Percentiles rank a stretch among this genome's conserved stretches.
phyloP scores from a whole-genome alignment of 352 stramenopile genomes.

The Stramenopiles sp. region DNA sequence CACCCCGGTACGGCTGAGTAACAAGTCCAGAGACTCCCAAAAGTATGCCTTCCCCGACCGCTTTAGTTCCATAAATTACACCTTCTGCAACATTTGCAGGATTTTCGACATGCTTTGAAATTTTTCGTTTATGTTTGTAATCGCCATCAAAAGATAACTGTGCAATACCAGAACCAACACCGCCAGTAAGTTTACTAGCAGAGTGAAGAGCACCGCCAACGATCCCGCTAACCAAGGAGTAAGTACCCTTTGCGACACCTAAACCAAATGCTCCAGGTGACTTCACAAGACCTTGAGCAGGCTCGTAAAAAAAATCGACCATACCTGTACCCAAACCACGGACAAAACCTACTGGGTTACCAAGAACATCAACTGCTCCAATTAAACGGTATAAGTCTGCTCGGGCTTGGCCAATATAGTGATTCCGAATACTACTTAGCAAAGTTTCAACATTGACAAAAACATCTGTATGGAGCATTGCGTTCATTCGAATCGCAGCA shows the following conservation, averaged over 20 bases:
- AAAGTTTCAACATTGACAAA: slow-evolving; percentile 39
- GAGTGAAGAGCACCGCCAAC: neutral
- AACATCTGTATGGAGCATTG: slow-evolving; percentile 40
- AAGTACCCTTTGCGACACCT: slow-evolving; percentile 50
- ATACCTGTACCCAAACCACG: slow-evolving; percentile 62
- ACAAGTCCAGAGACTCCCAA: slow-evolving; percentile 67
- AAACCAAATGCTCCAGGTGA: slow-evolving; percentile 65
- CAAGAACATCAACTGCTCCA: slow-evolving; percentile 62
- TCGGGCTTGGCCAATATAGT: slow-evolving; percentile 51
- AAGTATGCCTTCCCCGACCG: slow-evolving; percentile 65
- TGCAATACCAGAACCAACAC: neutral
- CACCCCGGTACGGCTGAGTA: slow-evolving; percentile 59
- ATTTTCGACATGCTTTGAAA: neutral
- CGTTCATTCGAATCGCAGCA: slow-evolving; percentile 49
- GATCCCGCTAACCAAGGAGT: slow-evolving; percentile 8
- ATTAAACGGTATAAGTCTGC: slow-evolving; percentile 51
- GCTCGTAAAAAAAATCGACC: slow-evolving; percentile 82
- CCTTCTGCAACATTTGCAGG: slow-evolving; percentile 30
- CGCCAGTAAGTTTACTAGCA: neutral
- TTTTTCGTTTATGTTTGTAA: neutral
- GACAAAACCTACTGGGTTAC: slow-evolving; percentile 64
- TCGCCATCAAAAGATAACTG: neutral
- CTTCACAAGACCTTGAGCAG: slow-evolving; percentile 65
- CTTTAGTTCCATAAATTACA: slow-evolving; percentile 58
- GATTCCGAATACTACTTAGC: slow-evolving; percentile 44